A percentile compares a stretch with the other conserved stretches of the same genome.
Conservation (phyloP, 805 yeast species). For the Blastobotrys parvus region DNA sequence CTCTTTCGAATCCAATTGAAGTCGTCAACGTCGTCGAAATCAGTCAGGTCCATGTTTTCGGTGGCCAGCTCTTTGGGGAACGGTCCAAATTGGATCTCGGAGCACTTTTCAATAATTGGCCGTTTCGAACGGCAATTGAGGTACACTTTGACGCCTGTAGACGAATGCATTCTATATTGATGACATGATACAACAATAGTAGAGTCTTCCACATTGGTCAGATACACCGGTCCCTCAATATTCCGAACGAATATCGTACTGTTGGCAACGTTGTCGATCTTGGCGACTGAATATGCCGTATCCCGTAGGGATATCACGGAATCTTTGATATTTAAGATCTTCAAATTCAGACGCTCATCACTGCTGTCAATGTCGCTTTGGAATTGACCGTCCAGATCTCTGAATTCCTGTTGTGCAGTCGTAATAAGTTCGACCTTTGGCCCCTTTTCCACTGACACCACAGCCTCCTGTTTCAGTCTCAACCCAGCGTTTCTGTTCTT, state of each 20-base stretch:
- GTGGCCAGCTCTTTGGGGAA: constrained; percentile 8
- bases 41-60: neutral
- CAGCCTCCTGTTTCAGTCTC: neutral
- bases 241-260: constrained; percentile 14
- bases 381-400: neutral
- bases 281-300: constrained; percentile 4
- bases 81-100: constrained; percentile 15
- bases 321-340: constrained; percentile 4
- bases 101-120: constrained; percentile 24
- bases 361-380: neutral
- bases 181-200: constrained; percentile 17
- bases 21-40: constrained; percentile 19
- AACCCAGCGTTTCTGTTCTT: neutral
- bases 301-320: constrained; percentile 5
- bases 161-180: constrained; percentile 24
- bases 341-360: neutral
- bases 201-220: constrained; percentile 13
- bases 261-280: constrained; percentile 11
- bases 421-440: neutral
- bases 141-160: constrained; percentile 13
- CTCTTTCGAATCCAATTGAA: constrained; percentile 21
- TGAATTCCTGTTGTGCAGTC: neutral
- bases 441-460: too few relatives aligned
- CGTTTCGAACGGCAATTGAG: constrained; percentile 20
- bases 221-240: constrained; percentile 19